Evolutionary conservation across 306 rosid genomes (phyloP).

Genomic region (Fagus sylvatica): DNA sequence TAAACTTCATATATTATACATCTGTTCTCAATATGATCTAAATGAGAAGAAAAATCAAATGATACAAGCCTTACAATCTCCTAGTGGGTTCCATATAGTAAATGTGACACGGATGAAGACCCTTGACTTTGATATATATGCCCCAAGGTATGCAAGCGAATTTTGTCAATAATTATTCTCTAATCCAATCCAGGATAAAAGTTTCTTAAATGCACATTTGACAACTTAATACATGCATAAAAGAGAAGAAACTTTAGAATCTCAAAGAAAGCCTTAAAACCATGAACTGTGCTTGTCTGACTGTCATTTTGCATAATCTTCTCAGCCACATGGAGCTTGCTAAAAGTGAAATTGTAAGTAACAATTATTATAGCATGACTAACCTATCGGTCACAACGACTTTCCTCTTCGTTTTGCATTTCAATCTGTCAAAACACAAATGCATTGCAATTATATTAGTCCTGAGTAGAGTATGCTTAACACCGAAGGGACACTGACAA

Average conservation of each 20-base stretch:
- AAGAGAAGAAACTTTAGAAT: constrained; percentile 5
- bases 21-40: not conserved
- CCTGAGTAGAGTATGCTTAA: not conserved
- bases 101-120: not conserved
- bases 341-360: not conserved
- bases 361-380: constrained; percentile 25
- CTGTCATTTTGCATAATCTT: not conserved
- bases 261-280: constrained; percentile 11
- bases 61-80: not conserved
- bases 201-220: not conserved
- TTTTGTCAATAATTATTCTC: not conserved
- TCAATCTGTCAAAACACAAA: constrained; percentile 56
- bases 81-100: not conserved
- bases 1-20: not conserved
- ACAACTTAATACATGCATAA: not conserved
- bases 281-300: constrained; percentile 10
- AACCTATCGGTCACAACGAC: constrained; percentile 92
- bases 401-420: constrained; percentile 69
- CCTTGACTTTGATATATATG: not conserved
- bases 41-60: not conserved
- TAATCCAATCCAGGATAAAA: not conserved
- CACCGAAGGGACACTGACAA: not conserved
- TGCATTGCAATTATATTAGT: constrained; percentile 20
- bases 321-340: not conserved
- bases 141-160: not conserved